A percentile compares a stretch with the other conserved stretches of the same genome.
phyloP scores from a whole-genome alignment of 1,284 basidiomycete species.

The Cutaneotrichosporon arboriforme region DNA sequence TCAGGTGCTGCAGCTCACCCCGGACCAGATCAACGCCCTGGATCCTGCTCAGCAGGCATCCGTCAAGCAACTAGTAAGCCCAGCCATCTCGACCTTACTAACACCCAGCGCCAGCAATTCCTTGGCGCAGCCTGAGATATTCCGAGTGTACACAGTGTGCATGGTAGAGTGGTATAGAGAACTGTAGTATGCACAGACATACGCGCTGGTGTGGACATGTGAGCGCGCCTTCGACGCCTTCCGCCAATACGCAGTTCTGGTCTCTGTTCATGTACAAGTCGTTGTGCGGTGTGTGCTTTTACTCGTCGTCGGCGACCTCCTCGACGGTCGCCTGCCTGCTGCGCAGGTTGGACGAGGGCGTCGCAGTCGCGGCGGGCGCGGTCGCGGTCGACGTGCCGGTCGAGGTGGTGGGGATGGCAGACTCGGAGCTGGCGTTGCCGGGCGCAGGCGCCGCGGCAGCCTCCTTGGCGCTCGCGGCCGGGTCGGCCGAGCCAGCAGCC shows the following conservation, averaged over 20 bases:
- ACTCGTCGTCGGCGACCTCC: slow-evolving; percentile 35
- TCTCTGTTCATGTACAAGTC: background rate
- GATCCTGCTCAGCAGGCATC: slow-evolving; percentile 75
- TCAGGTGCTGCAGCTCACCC: slow-evolving; percentile 79
- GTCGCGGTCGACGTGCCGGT: slow-evolving; percentile 10
- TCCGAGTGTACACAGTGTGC: background rate
- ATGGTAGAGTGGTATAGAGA: background rate
- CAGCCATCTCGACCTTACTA: slow-evolving; percentile 1
- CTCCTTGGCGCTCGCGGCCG: slow-evolving; percentile 11
- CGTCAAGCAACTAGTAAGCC: slow-evolving; percentile 74
- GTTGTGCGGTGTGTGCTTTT: background rate
- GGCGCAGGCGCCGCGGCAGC: slow-evolving; percentile 11
- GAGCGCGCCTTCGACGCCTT: background rate
- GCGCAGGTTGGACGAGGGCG: slow-evolving; percentile 11
- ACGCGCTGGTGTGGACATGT: background rate
- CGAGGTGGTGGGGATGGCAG: slow-evolving; percentile 3
- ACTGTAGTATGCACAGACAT: slow-evolving; percentile 1
- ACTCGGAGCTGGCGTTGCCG: slow-evolving; percentile 5
- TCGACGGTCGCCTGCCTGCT: slow-evolving; percentile 34
- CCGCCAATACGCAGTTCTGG: background rate
- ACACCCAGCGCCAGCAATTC: slow-evolving; percentile 41
- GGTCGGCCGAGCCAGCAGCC: slow-evolving; percentile 1
- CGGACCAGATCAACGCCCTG: slow-evolving; percentile 78
- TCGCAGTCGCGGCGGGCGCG: slow-evolving; percentile 7
- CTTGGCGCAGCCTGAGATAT: slow-evolving; percentile 25